Conservation (phyloP, 1,284 basidiomycete species). For the Pholiota adiposa region DNA sequence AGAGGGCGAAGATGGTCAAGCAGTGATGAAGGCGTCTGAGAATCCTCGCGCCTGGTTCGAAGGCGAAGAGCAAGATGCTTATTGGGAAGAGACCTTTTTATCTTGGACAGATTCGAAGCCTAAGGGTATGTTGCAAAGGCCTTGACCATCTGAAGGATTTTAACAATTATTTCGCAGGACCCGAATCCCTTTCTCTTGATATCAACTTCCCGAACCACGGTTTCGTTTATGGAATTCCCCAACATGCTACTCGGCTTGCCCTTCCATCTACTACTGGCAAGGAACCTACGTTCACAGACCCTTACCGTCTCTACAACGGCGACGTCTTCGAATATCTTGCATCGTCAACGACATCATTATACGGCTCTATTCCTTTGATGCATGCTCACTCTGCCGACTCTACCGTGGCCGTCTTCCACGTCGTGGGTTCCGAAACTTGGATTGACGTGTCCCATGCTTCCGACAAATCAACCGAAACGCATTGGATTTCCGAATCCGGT, state of each 20-base stretch:
- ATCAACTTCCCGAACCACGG: constrained; percentile 91
- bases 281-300: constrained; percentile 78
- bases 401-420: constrained; percentile 91
- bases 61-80: constrained; percentile 79
- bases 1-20: constrained; percentile 47
- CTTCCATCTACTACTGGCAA: constrained; percentile 85
- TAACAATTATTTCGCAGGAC: constrained; percentile 50
- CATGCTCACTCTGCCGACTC: constrained; percentile 88
- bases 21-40: constrained; percentile 51
- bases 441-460: constrained; percentile 83
- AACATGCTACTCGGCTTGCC: constrained; percentile 92
- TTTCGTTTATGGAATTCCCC: constrained; percentile 94
- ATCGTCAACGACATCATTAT: constrained; percentile 90
- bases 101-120: constrained; percentile 93
- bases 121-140: constrained; percentile 65
- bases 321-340: constrained; percentile 98
- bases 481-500: constrained; percentile 98
- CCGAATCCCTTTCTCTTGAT: constrained; percentile 92
- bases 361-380: constrained; percentile 91
- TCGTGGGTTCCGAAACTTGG: constrained; percentile 95
- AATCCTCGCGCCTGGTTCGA: constrained; percentile 84
- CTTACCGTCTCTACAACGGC: constrained; percentile 94
- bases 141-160: not conserved
- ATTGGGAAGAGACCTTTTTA: constrained; percentile 90
- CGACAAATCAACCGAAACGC: constrained; percentile 76